A percentile compares a stretch with the other conserved stretches of the same genome.
phyloP scores from a whole-genome alignment of 345 rosid species.

The Camelina sativa region DNA sequence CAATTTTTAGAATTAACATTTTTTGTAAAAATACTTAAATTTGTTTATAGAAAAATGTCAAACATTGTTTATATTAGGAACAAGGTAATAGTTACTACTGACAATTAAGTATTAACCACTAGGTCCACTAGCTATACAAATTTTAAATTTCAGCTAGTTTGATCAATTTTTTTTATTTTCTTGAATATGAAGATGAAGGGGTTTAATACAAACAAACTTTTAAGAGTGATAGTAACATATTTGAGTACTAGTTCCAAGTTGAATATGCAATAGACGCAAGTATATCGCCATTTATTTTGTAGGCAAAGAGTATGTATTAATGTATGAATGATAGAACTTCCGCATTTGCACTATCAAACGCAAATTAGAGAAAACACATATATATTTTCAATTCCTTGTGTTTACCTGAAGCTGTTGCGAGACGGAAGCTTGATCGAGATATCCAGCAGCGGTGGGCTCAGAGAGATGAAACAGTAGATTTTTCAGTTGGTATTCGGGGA shows the following conservation, averaged over 20 bases:
- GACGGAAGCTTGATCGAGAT: constrained; percentile 70
- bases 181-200: no score
- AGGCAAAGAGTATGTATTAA: background rate
- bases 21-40: no score
- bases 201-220: background rate
- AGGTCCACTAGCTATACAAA: no score
- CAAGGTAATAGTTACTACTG: no score
- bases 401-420: constrained; percentile 68
- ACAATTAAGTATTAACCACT: no score
- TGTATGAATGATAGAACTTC: background rate
- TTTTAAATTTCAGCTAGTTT: background rate
- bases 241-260: no score
- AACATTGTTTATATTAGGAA: no score
- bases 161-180: background rate
- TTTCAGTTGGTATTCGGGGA: constrained; percentile 53
- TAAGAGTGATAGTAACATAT: no score
- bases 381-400: background rate
- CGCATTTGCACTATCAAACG: background rate
- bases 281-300: no score
- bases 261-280: no score
- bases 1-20: no score
- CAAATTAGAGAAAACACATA: background rate
- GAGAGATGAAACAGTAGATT: constrained; percentile 78
- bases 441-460: constrained; percentile 71
- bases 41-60: no score